Evolutionary conservation across 495 filamentous ascomycete species (phyloP).

Genomic region (Penicillium diatomitis): DNA sequence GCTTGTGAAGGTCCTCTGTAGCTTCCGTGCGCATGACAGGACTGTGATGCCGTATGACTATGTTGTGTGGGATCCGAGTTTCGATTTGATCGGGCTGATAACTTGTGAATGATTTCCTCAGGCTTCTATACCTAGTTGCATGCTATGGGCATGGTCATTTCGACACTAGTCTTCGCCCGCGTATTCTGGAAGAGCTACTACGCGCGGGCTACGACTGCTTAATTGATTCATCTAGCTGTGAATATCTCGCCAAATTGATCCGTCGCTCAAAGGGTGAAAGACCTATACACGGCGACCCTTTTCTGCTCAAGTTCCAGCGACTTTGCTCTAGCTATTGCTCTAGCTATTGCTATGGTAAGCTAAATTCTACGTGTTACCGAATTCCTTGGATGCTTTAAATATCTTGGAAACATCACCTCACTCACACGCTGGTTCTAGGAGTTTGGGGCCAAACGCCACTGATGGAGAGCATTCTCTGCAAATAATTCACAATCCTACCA

Average conservation of each 20-base stretch:
- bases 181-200: neutral
- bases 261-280: no score
- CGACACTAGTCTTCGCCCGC: neutral
- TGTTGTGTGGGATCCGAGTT: neutral
- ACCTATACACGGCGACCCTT: neutral
- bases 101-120: neutral
- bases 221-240: neutral
- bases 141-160: neutral
- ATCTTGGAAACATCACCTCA: no score
- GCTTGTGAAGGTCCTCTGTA: neutral
- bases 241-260: no score
- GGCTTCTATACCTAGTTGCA: neutral
- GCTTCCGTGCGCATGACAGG: neutral
- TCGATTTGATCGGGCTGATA: no score
- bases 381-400: neutral
- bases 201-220: neutral
- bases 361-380: neutral
- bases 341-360: neutral
- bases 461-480: neutral
- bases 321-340: neutral
- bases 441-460: neutral
- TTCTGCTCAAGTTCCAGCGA: neutral
- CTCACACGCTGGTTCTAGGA: neutral
- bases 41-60: neutral
- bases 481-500: neutral